Base-by-base conservation (phyloP, 306 rosid genomes). In the Ziziphus jujuba region DNA sequence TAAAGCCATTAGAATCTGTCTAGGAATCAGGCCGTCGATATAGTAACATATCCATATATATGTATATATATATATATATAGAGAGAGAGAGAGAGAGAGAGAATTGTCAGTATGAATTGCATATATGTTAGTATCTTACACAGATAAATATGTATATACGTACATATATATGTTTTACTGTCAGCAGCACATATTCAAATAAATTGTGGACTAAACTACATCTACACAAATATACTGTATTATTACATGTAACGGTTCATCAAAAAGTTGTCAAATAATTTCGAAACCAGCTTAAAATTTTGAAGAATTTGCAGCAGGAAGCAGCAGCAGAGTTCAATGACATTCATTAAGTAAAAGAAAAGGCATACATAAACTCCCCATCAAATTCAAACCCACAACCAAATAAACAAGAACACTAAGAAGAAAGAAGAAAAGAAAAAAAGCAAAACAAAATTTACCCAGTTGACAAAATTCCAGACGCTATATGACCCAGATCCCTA, bases 401-500 rank as follows among this genome's bases (percentile, higher is more conserved):
- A 51, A 35, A 65, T 49, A 19, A 61, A 65, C 31, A 13, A n/a
- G 34, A 49, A 25, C 17, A 16, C 5, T n/a, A n/a, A n/a, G n/a
- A n/a, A n/a, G n/a, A n/a, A n/a, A 16, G 31, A 25, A 50, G 9
- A 16, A 11, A 7, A 66, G 38, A 13, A 14, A 21, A 24, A 54
- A 16, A 16, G 7, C 17, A 40, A 35, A 43, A 53, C 21, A 25
- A 19, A 45, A 15, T 43, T 23, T 54, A 66, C 71, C 71, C 56
- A 36, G 71, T 19, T 24, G 62, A 55, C 20, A 66, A 66, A 28
- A 53, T 66, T 36, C 71, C 50, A 23, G 51, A 21, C 61, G 62
- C 23, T 21, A 66, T 55, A 52, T 15, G 24, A 55, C 33, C 38
- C 71, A 66, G 71, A 66, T 66, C 71, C 71, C 53, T 38, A 49